Evolutionary conservation across 805 yeast genomes (phyloP).

Genomic region (Komagataella pastoris): DNA sequence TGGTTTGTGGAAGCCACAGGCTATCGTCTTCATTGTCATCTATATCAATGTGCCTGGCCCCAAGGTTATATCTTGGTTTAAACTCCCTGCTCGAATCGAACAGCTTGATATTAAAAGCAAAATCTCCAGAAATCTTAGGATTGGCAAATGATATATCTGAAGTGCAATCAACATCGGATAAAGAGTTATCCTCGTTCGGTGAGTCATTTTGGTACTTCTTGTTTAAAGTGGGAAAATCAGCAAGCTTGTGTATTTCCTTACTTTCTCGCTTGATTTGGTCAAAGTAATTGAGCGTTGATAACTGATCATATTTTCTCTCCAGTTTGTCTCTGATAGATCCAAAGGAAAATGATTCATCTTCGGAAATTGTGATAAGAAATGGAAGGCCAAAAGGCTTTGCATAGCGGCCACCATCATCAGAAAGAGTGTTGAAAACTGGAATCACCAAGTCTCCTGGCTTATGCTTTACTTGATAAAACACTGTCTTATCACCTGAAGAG

Average conservation of each 20-base stretch:
- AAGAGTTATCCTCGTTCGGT: not conserved
- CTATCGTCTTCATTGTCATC: conserved; percentile 11
- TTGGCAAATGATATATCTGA: conserved; percentile 39
- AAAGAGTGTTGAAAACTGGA: conserved; percentile 42
- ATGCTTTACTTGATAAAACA: conserved; percentile 37
- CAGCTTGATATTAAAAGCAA: conserved; percentile 32
- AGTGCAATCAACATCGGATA: conserved; percentile 21
- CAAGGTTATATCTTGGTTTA: conserved; percentile 7
- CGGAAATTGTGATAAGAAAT: conserved; percentile 46
- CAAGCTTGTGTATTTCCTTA: conserved; percentile 6
- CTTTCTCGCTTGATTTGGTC: conserved; percentile 10
- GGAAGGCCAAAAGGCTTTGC: conserved; percentile 62
- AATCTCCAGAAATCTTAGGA: conserved; percentile 34
- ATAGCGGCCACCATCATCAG: conserved; percentile 21
- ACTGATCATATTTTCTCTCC: conserved; percentile 30
- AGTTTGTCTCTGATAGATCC: conserved; percentile 46
- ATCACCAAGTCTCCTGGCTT: conserved; percentile 38
- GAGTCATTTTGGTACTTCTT: conserved; percentile 1
- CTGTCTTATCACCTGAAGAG: conserved; percentile 43
- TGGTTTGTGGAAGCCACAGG: conserved; percentile 30
- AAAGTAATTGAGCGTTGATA: conserved; percentile 30
- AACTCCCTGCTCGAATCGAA: conserved; percentile 18
- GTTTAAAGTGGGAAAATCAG: conserved; percentile 15
- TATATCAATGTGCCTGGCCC: not conserved
- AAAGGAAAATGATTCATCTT: conserved; percentile 39